Conservation (phyloP, 208 protist species). For the Trypanosoma conorhini region DNA sequence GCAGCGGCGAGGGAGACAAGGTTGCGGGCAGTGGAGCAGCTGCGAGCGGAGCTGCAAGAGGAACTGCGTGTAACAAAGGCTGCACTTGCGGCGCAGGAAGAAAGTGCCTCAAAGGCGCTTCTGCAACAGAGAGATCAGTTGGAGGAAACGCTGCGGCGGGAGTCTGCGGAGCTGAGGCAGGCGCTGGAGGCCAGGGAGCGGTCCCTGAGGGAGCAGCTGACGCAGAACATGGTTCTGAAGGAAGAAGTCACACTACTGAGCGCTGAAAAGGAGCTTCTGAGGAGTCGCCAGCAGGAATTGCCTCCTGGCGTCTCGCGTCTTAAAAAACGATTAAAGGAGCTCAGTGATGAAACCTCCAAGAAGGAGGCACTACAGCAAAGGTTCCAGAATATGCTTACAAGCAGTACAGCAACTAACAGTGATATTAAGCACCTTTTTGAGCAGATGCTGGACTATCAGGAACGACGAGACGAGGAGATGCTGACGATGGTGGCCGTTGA, state of each 20-base stretch:
- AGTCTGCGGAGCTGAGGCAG: conserved; percentile 34
- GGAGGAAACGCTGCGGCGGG: conserved; percentile 22
- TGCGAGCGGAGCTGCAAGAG: conserved; percentile 11
- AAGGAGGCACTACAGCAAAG: conserved; percentile 53
- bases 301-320: conserved; percentile 29
- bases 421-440: conserved; percentile 61
- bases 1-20: conserved; percentile 2
- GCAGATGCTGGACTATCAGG: conserved; percentile 78
- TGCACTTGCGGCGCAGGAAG: conserved; percentile 28
- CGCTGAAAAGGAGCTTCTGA: conserved; percentile 38
- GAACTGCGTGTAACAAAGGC: conserved; percentile 30
- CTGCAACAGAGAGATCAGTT: conserved; percentile 28
- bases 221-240: conserved; percentile 45
- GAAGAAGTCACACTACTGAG: conserved; percentile 49
- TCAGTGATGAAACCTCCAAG: conserved; percentile 23
- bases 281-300: conserved; percentile 26
- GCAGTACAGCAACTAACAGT: conserved; percentile 39
- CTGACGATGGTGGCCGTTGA: conserved; percentile 53
- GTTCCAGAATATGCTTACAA: conserved; percentile 44
- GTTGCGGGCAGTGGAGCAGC: conserved; percentile 8
- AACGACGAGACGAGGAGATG: conserved; percentile 52
- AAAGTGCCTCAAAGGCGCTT: conserved; percentile 23
- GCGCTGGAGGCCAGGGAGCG: conserved; percentile 39
- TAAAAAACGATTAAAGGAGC: conserved; percentile 28
- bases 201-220: conserved; percentile 37